A percentile compares a stretch with the other conserved stretches of the same genome.
Conservation (phyloP, 805 yeast species). For the Ogataea ramenticola region DNA sequence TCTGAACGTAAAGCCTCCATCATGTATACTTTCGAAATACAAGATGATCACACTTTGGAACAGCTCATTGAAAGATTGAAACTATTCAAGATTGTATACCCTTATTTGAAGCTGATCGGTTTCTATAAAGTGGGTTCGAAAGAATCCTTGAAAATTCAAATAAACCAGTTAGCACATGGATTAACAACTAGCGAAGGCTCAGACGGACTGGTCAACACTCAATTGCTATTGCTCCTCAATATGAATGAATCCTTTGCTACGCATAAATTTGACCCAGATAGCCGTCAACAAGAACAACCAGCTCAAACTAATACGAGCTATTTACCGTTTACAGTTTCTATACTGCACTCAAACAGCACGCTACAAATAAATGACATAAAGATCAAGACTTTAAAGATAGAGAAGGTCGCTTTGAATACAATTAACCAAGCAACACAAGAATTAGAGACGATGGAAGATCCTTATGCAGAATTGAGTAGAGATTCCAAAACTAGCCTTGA, state of each 20-base stretch:
- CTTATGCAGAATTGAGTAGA: background rate
- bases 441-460: background rate
- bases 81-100: background rate
- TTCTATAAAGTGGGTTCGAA: background rate
- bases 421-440: background rate
- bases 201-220: too few relatives aligned
- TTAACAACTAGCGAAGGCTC: too few relatives aligned
- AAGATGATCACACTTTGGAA: background rate
- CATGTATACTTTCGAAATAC: constrained; percentile 1
- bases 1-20: background rate
- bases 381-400: background rate
- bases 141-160: too few relatives aligned
- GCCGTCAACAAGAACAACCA: too few relatives aligned
- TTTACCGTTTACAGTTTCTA: background rate
- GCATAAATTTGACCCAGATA: too few relatives aligned
- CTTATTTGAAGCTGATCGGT: background rate
- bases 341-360: background rate
- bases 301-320: background rate
- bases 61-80: background rate
- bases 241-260: background rate
- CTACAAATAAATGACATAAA: background rate
- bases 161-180: too few relatives aligned
- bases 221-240: background rate
- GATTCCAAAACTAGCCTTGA: background rate
- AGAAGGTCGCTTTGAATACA: background rate